phyloP scores from a whole-genome alignment of 1,284 basidiomycete species.

The Irpex sp. region DNA sequence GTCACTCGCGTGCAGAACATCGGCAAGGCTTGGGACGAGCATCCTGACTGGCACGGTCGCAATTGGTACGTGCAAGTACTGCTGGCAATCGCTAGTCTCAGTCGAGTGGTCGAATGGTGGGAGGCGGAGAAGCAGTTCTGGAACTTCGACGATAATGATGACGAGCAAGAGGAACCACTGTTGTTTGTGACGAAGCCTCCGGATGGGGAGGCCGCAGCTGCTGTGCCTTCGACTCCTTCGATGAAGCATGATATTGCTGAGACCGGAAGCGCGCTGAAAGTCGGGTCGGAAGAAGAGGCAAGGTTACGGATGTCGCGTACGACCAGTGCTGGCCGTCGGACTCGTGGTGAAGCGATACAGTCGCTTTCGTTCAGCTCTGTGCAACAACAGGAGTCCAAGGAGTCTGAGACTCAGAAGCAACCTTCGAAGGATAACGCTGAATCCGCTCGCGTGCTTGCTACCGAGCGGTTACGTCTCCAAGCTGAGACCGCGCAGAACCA shows the following conservation, averaged over 20 bases:
- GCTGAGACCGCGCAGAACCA: conserved; percentile 92
- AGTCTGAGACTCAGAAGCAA: conserved; percentile 19
- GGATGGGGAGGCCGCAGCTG: conserved; percentile 44
- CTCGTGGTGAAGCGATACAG: conserved; percentile 56
- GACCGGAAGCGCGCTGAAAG: conserved; percentile 30
- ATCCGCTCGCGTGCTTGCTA: conserved; percentile 74
- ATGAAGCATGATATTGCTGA: conserved; percentile 26
- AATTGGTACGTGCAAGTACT: conserved; percentile 98
- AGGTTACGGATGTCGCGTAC: conserved; percentile 47
- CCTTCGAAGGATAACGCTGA: conserved; percentile 57
- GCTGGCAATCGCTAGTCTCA: conserved; percentile 94
- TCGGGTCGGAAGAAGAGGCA: conserved; percentile 55
- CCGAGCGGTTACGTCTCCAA: conserved; percentile 80
- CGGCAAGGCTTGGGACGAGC: conserved; percentile 94
- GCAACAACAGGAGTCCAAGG: conserved; percentile 21
- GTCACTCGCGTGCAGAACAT: conserved; percentile 90
- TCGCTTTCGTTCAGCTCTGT: conserved; percentile 33
- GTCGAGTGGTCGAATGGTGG: conserved; percentile 99
- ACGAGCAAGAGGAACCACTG: conserved; percentile 85
- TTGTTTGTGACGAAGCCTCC: conserved; percentile 87
- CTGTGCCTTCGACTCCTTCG: conserved; percentile 37
- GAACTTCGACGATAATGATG: conserved; percentile 96
- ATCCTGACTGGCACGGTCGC: conserved; percentile 96
- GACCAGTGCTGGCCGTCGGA: conserved; percentile 47
- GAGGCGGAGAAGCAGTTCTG: conserved; percentile 99